A percentile compares a stretch with the other conserved stretches of the same genome.
phyloP scores from a whole-genome alignment of 805 yeast genomes.

The Saccharomycopsis sp. region DNA sequence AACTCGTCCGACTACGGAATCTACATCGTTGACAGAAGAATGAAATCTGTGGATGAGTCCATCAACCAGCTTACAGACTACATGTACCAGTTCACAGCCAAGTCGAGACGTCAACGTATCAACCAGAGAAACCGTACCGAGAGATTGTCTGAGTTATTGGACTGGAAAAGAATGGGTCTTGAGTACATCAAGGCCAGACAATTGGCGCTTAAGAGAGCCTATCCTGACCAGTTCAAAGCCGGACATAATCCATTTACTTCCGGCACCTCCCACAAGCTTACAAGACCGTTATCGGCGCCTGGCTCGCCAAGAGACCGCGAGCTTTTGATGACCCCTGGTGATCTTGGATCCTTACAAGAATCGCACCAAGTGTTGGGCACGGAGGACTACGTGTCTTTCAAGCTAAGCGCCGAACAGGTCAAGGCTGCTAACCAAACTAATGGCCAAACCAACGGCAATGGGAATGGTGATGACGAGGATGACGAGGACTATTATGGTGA shows the following conservation, averaged over 20 bases:
- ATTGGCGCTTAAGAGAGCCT: slow-evolving; percentile 85
- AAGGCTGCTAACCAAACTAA: slow-evolving; percentile 39
- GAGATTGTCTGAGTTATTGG: slow-evolving; percentile 83
- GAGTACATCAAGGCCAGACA: slow-evolving; percentile 95
- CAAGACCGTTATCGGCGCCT: slow-evolving; percentile 93
- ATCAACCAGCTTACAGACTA: slow-evolving; percentile 83
- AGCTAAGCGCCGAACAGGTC: slow-evolving; percentile 36
- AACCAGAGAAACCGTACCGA: slow-evolving; percentile 97
- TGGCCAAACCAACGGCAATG: slow-evolving; percentile 38
- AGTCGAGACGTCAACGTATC: slow-evolving; percentile 93
- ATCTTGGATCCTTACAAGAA: slow-evolving; percentile 92
- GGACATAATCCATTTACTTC: slow-evolving; percentile 38
- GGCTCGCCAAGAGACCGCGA: slow-evolving; percentile 83
- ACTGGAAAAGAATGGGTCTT: slow-evolving; percentile 97
- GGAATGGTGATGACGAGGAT: neutral
- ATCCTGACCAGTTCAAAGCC: slow-evolving; percentile 70
- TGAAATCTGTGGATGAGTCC: slow-evolving; percentile 87
- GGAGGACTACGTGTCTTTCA: slow-evolving; percentile 64
- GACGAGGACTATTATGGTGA: neutral
- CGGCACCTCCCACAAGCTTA: slow-evolving; percentile 55
- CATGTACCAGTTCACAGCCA: slow-evolving; percentile 83
- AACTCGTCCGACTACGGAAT: slow-evolving; percentile 94
- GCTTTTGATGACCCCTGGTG: slow-evolving; percentile 94
- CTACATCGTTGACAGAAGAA: slow-evolving; percentile 91
- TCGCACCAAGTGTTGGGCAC: slow-evolving; percentile 62